A percentile compares a stretch with the other conserved stretches of the same genome.
Evolutionary conservation across 805 yeast genomes (phyloP).

Genomic region (Wickerhamomyces sydowiorum): DNA sequence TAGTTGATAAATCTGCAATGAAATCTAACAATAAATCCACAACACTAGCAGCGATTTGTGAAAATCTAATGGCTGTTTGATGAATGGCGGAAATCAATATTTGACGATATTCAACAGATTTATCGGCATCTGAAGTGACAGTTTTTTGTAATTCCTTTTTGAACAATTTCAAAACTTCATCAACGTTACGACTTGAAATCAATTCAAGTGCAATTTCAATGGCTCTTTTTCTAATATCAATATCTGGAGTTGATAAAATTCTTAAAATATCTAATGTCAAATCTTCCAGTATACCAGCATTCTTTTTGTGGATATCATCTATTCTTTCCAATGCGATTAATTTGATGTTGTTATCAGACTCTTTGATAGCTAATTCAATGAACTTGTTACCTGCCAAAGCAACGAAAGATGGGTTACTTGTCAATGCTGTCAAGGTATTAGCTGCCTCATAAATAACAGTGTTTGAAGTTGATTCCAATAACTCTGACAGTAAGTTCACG

Average conservation of each 20-base stretch:
- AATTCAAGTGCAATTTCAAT: slow-evolving; percentile 76
- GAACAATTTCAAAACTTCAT: slow-evolving; percentile 85
- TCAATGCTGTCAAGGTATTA: slow-evolving; percentile 59
- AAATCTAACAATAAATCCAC: slow-evolving; percentile 85
- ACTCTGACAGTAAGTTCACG: slow-evolving; percentile 61
- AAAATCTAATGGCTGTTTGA: slow-evolving; percentile 79
- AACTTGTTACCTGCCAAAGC: slow-evolving; percentile 79
- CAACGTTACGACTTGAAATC: slow-evolving; percentile 83
- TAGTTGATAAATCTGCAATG: slow-evolving; percentile 74
- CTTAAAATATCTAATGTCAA: slow-evolving; percentile 81
- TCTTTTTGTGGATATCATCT: slow-evolving; percentile 61
- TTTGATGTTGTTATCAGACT: slow-evolving; percentile 93
- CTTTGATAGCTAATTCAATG: slow-evolving; percentile 83
- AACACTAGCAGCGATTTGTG: slow-evolving; percentile 87
- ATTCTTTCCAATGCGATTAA: slow-evolving; percentile 86
- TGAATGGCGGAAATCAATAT: slow-evolving; percentile 84
- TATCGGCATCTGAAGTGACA: slow-evolving; percentile 64
- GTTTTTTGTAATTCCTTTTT: slow-evolving; percentile 86
- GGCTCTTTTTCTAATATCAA: slow-evolving; percentile 87
- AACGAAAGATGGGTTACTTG: slow-evolving; percentile 60
- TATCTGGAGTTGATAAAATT: slow-evolving; percentile 79
- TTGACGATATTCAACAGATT: slow-evolving; percentile 82
- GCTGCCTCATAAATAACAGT: slow-evolving; percentile 91
- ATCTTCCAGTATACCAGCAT: slow-evolving; percentile 82
- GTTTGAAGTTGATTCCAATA: slow-evolving; percentile 61